A percentile compares a stretch with the other conserved stretches of the same genome.
These are phyloP conservation scores for Corchorus capsularis DNA, from an alignment of 345 rosid genomes.

Conservation along the genomic window DNA sequence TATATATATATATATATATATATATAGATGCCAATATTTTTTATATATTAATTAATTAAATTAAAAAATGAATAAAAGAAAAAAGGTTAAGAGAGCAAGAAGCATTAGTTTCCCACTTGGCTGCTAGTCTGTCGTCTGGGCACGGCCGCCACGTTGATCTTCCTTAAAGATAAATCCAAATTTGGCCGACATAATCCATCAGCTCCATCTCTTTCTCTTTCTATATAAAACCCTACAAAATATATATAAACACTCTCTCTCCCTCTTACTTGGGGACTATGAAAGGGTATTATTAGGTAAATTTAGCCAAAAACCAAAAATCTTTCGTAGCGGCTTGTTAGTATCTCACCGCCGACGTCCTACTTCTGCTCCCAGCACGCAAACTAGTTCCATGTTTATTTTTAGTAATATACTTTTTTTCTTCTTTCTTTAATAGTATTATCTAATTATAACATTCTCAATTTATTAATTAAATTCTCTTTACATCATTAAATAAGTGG, in stretches of 20 bases:
- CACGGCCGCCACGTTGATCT: conserved; percentile 67
- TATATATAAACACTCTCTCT: not conserved
- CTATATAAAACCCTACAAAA: not conserved
- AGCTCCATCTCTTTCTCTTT: conserved; percentile 10
- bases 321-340: not conserved
- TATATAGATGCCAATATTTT: conserved; percentile 12
- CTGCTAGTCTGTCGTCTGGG: conserved; percentile 50
- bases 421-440: too few relatives aligned
- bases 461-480: too few relatives aligned
- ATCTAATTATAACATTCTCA: too few relatives aligned
- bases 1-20: not conserved
- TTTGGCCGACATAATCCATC: conserved; percentile 64
- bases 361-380: conserved; percentile 1
- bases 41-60: not conserved
- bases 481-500: too few relatives aligned
- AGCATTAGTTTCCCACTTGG: conserved; percentile 43
- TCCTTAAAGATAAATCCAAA: conserved; percentile 44
- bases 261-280: not conserved
- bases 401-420: not conserved
- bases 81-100: not conserved
- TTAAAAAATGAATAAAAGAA: not conserved
- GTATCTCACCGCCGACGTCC: conserved; percentile 11
- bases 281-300: not conserved
- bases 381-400: not conserved
- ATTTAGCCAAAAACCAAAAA: not conserved